Evolutionary conservation across 2,329 filamentous ascomycete genomes (phyloP).

Genomic region (Chrysosporium queenslandicum): DNA sequence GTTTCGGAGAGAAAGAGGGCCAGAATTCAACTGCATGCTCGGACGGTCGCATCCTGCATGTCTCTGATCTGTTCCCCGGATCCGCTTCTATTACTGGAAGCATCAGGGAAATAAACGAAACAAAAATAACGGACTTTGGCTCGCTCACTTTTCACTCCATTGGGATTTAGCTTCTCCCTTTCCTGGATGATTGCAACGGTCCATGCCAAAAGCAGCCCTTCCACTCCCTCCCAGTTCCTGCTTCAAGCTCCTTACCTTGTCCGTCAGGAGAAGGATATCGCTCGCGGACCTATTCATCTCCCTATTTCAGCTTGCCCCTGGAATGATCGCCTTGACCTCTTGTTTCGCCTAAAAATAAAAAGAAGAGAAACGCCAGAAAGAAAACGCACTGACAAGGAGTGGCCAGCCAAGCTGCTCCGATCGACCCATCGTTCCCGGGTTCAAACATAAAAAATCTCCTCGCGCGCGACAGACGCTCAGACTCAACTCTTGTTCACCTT

Average conservation of each 20-base stretch:
- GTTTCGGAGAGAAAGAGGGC: neutral
- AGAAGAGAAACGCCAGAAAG: neutral
- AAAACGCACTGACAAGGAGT: neutral
- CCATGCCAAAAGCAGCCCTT: slow-evolving; percentile 14
- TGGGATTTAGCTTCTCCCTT: neutral
- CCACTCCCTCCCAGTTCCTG: slow-evolving; percentile 6
- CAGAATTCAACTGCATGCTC: slow-evolving; percentile 1
- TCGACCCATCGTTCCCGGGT: neutral
- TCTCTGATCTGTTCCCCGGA: slow-evolving; percentile 1
- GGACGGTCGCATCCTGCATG: slow-evolving; percentile 9
- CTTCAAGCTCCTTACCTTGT: slow-evolving; percentile 1
- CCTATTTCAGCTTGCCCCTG: neutral
- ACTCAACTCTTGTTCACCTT: neutral
- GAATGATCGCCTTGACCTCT: neutral
- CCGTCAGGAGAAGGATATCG: neutral
- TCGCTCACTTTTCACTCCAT: neutral
- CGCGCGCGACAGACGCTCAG: neutral
- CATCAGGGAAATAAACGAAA: neutral
- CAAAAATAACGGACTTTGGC: neutral
- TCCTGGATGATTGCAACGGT: slow-evolving; percentile 16
- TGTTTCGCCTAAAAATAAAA: slow-evolving; percentile 5
- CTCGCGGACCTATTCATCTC: neutral
- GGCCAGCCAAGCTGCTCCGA: neutral
- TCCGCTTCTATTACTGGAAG: slow-evolving; percentile 1
- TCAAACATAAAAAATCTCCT: neutral